These are phyloP conservation scores for Pleurotus platypus DNA, from an alignment of 768 basidiomycete genomes.

Conservation along the genomic window DNA sequence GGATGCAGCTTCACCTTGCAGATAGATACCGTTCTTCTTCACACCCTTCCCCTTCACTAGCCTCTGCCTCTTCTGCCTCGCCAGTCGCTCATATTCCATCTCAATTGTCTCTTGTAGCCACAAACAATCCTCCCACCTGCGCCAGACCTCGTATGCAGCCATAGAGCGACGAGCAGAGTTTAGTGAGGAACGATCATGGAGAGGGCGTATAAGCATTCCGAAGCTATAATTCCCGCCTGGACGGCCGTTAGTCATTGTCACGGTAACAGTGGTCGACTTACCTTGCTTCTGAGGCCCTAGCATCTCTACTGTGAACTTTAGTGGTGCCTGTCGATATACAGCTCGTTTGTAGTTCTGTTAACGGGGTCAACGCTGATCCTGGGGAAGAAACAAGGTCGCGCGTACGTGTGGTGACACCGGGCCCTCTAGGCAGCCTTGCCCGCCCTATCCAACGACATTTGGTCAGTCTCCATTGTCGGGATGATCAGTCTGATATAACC, in stretches of 20 bases:
- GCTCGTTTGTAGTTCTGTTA: constrained; percentile 58
- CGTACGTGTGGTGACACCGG: constrained; percentile 22
- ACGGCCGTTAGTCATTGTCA: no score
- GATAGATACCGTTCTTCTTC: constrained; percentile 68
- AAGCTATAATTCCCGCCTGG: constrained; percentile 53
- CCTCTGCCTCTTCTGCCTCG: constrained; percentile 64
- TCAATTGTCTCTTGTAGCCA: constrained; percentile 72
- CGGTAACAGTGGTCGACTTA: constrained; percentile 14
- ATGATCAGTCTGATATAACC: background rate
- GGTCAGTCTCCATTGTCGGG: background rate
- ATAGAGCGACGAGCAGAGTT: constrained; percentile 21
- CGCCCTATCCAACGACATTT: background rate
- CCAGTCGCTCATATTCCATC: constrained; percentile 55
- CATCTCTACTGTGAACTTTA: constrained; percentile 54
- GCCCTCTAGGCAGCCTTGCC: constrained; percentile 14
- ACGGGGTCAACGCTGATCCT: background rate
- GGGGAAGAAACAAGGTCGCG: background rate
- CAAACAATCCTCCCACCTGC: constrained; percentile 81
- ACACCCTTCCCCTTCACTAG: constrained; percentile 72
- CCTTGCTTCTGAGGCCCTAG: constrained; percentile 58
- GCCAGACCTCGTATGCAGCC: constrained; percentile 69
- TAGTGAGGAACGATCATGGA: constrained; percentile 28
- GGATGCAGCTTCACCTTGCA: constrained; percentile 71
- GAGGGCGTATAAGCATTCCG: constrained; percentile 58
- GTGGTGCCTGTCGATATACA: constrained; percentile 56